Evolutionary conservation across 257 asterid species (phyloP), one percentile per base, ranked within the genome.

Genomic region (Salvia rosmarinus): DNA sequence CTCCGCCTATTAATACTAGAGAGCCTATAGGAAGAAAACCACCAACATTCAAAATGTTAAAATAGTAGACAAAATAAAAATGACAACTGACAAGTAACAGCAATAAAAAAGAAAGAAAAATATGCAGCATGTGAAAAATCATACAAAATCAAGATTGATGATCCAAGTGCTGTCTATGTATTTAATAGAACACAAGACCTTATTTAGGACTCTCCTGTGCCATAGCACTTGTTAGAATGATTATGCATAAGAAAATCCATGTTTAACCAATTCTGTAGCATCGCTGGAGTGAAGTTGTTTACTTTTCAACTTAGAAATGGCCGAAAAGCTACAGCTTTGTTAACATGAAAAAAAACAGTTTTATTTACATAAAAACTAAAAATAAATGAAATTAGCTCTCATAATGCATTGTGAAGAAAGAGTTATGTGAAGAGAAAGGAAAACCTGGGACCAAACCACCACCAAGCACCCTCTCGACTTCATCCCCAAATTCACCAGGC

Each of bases 401-500:
- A 9, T 43, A 75, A 13, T 25, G 55, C 57, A 54, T 34, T 16
- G 10, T 2, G 59, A 66, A 67, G 47, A 76, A 72, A 11, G 51
- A 59, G 35, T 58, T 25, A 12, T 25, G 5, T 11, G 14, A 37
- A 64, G 52, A 69, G 11, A 71, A 56, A 34, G 49, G 42, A 35
- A 65, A 81, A 91, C 99, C 98, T 73, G 99, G 99, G 51, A 91
- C 97, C 68, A 95, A 85, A 75, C 98, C 99, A 28, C 98, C 99
- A 76, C 99, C 98, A 72, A 94, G 97, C 71, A 94, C 99, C 79
- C 95, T 91, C 75, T 81, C 96, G 76, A 95, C 91, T 85, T 95
- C 99, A 84, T 84, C 90, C 79, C 98, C 99, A 75, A 95, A 91
- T 20, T 75, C 69, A 64, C 98, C 99, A 74, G 84, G 83, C 80